Percentiles rank a stretch among this genome's conserved stretches.
Conservation (phyloP, 768 basidiomycete genomes). For the Infundibulicybe gibba region DNA sequence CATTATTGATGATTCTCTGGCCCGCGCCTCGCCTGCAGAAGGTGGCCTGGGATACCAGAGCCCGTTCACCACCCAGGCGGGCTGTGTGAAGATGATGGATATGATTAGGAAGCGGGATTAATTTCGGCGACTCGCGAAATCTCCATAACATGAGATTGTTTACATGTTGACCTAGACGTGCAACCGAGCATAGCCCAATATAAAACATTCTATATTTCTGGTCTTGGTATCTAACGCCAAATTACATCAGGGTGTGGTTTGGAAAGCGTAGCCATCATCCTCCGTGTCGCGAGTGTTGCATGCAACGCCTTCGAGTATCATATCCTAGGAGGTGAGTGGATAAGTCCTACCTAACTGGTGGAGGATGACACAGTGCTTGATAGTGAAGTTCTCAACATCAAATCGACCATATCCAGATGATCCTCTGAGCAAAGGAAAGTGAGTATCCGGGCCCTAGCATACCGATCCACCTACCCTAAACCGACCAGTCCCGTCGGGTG, state of each 20-base stretch:
- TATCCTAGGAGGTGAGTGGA: too few species aligned
- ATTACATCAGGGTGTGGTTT: too few species aligned
- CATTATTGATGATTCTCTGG: slow-evolving; percentile 65
- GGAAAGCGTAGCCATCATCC: too few species aligned
- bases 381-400: slow-evolving; percentile 47
- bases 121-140: too few species aligned
- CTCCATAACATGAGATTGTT: too few species aligned
- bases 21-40: slow-evolving; percentile 45
- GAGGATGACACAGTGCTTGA: slow-evolving; percentile 36
- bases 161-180: too few species aligned
- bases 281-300: too few species aligned
- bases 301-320: too few species aligned
- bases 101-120: too few species aligned
- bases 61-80: slow-evolving; percentile 54
- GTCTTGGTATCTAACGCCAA: background rate
- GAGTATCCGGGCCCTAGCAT: background rate
- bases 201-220: background rate
- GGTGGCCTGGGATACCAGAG: slow-evolving; percentile 64
- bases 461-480: slow-evolving; percentile 35
- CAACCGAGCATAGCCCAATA: too few species aligned
- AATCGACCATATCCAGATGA: slow-evolving; percentile 51
- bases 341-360: slow-evolving; percentile 23
- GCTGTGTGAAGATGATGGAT: slow-evolving; percentile 50
- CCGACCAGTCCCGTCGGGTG: slow-evolving; percentile 31
- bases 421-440: slow-evolving; percentile 23